A percentile compares a stretch with the other conserved stretches of the same genome.
phyloP scores from a whole-genome alignment of 2,329 filamentous ascomycete species.

The Trichoderma hamatum region DNA sequence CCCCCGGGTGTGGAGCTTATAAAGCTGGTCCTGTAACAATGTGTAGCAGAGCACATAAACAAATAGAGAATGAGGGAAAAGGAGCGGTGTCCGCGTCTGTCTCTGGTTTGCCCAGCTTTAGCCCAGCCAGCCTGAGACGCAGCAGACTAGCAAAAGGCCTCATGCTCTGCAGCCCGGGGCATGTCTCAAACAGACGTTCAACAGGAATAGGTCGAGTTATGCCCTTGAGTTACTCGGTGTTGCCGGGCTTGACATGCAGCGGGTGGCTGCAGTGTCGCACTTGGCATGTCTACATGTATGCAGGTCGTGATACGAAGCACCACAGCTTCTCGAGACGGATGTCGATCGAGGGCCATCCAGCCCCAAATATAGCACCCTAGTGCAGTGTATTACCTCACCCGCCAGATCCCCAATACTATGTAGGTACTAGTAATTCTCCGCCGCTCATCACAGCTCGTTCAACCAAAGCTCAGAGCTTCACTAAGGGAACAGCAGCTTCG shows the following conservation, averaged over 20 bases:
- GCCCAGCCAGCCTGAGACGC: not conserved
- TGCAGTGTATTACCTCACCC: not conserved
- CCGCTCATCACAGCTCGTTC: not conserved
- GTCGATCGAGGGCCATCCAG: not conserved
- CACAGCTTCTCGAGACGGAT: not conserved
- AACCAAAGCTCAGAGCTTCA: not conserved
- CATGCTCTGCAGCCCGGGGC: not conserved
- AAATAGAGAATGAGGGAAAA: constrained; percentile 1
- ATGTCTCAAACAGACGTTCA: not conserved
- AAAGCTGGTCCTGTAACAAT: constrained; percentile 9
- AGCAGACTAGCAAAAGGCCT: constrained; percentile 14
- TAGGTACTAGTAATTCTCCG: no score
- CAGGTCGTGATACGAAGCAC: constrained; percentile 4
- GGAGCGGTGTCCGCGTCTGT: constrained; percentile 11
- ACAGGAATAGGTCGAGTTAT: not conserved
- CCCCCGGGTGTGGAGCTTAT: not conserved
- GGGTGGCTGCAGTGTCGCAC: not conserved
- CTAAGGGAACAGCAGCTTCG: not conserved
- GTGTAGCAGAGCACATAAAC: not conserved
- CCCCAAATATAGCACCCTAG: not conserved
- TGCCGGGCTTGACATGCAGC: constrained; percentile 2
- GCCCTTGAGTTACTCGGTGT: not conserved
- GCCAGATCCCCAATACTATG: no score
- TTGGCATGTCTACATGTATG: not conserved
- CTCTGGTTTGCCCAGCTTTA: not conserved